Percentiles rank a stretch among this genome's conserved stretches.
phyloP scores from a whole-genome alignment of 805 yeast genomes.

The Candida chilensis region DNA sequence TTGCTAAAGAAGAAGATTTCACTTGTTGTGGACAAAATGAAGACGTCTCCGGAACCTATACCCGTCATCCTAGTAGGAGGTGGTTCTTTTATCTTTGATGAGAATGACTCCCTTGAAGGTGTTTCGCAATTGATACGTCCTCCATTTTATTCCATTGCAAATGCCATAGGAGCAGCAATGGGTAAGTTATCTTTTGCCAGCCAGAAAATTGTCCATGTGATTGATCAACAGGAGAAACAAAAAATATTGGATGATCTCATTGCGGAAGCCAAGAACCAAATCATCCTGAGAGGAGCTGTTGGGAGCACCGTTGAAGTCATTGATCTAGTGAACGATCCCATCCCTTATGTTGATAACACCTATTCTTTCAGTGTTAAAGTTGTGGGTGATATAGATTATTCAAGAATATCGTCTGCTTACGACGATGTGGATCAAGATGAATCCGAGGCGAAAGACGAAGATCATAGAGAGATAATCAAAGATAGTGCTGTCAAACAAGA shows the following conservation, averaged over 20 bases:
- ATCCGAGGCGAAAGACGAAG: no score
- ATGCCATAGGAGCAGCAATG: constrained; percentile 43
- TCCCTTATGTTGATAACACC: constrained; percentile 22
- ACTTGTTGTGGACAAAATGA: constrained; percentile 31
- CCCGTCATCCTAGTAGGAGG: constrained; percentile 40
- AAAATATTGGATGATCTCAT: constrained; percentile 9
- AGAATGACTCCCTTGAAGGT: constrained; percentile 25
- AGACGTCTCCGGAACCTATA: constrained; percentile 31
- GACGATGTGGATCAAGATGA: constrained; percentile 2
- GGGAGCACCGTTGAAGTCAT: constrained; percentile 12
- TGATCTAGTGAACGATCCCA: constrained; percentile 13
- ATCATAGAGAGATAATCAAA: no score
- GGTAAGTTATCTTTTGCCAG: constrained; percentile 29
- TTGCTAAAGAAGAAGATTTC: constrained; percentile 21
- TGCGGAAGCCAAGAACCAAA: constrained; percentile 7
- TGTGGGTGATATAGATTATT: constrained; percentile 35
- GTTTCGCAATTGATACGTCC: constrained; percentile 32
- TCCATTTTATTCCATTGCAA: constrained; percentile 31
- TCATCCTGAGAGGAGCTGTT: constrained; percentile 15
- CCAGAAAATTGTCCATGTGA: constrained; percentile 8
- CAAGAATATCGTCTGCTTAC: constrained; percentile 7
- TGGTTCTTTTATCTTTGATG: constrained; percentile 38
- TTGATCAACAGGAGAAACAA: constrained; percentile 5
- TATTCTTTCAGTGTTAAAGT: constrained; percentile 24
- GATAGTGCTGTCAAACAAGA: constrained; percentile 1